Percentiles rank a stretch among this genome's conserved stretches.
phyloP scores from a whole-genome alignment of 1,284 basidiomycete species.

The Inonotus hispidus region DNA sequence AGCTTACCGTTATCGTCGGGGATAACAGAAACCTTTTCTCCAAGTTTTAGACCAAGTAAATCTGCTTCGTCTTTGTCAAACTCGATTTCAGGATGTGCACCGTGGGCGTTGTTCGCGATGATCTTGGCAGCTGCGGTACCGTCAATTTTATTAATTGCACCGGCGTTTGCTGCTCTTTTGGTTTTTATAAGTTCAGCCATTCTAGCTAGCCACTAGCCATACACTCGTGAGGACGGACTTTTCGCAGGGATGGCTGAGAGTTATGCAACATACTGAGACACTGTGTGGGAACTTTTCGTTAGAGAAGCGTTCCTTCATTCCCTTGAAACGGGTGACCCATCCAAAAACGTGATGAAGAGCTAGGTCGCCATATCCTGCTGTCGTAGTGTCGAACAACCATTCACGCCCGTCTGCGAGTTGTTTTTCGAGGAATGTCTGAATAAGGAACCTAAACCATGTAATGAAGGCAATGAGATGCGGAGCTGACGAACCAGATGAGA shows the following conservation, averaged over 20 bases:
- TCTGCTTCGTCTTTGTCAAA: slow-evolving; percentile 42
- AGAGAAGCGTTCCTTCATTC: slow-evolving; percentile 35
- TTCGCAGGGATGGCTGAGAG: neutral
- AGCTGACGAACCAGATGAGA: slow-evolving; percentile 35
- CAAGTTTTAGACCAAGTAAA: slow-evolving; percentile 35
- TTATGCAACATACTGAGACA: slow-evolving; percentile 30
- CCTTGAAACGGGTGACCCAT: slow-evolving; percentile 38
- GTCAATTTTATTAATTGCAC: slow-evolving; percentile 27
- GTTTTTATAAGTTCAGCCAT: slow-evolving; percentile 33
- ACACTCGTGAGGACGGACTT: slow-evolving; percentile 4
- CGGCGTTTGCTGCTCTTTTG: slow-evolving; percentile 26
- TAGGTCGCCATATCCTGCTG: slow-evolving; percentile 46
- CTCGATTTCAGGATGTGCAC: slow-evolving; percentile 32
- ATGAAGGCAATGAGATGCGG: slow-evolving; percentile 4
- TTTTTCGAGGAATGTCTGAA: slow-evolving; percentile 43
- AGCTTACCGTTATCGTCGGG: slow-evolving; percentile 49
- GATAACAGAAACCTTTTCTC: slow-evolving; percentile 37
- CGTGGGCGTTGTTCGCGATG: slow-evolving; percentile 35
- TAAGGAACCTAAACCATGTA: neutral
- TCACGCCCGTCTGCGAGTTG: slow-evolving; percentile 51
- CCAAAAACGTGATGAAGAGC: slow-evolving; percentile 42
- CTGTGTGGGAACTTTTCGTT: slow-evolving; percentile 35
- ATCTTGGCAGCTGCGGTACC: slow-evolving; percentile 40
- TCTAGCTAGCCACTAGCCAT: slow-evolving; percentile 47
- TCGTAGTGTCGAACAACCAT: slow-evolving; percentile 52